phyloP scores from a whole-genome alignment of 331 rosid genomes.

The Pyrus hybrid region DNA sequence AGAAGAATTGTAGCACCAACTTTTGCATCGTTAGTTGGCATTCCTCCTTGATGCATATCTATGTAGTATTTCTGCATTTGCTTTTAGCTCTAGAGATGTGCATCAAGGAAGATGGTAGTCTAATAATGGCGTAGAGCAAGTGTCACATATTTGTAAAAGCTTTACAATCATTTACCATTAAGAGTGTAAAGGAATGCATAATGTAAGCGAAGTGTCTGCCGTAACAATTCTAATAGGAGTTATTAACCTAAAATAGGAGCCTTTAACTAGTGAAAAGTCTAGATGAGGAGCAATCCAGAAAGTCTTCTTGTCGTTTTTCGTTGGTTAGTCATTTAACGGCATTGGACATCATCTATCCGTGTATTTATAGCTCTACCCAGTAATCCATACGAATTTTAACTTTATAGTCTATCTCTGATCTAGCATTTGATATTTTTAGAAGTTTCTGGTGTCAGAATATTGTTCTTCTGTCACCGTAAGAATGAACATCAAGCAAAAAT shows the following conservation, averaged over 20 bases:
- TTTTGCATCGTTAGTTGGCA: too few species aligned
- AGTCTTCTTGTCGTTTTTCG: not conserved
- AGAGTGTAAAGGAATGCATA: too few species aligned
- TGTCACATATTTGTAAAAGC: too few species aligned
- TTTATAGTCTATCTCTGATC: not conserved
- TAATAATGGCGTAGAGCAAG: not conserved
- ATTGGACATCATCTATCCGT: not conserved
- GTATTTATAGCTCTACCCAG: not conserved
- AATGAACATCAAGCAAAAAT: not conserved
- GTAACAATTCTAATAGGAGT: too few species aligned
- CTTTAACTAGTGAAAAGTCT: too few species aligned
- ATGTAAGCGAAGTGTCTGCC: too few species aligned
- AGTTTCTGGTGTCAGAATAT: not conserved
- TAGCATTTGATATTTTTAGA: not conserved
- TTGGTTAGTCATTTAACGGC: not conserved
- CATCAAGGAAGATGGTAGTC: not conserved
- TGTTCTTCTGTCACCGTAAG: not conserved
- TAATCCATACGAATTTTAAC: not conserved
- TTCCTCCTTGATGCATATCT: too few species aligned
- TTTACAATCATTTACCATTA: too few species aligned
- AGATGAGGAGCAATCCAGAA: not conserved
- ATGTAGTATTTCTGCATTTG: too few species aligned
- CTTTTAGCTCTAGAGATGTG: not conserved
- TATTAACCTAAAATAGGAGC: too few species aligned
- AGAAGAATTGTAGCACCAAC: too few species aligned